Conservation (phyloP, 2,329 filamentous ascomycete species). For the Aspergillus sp. region DNA sequence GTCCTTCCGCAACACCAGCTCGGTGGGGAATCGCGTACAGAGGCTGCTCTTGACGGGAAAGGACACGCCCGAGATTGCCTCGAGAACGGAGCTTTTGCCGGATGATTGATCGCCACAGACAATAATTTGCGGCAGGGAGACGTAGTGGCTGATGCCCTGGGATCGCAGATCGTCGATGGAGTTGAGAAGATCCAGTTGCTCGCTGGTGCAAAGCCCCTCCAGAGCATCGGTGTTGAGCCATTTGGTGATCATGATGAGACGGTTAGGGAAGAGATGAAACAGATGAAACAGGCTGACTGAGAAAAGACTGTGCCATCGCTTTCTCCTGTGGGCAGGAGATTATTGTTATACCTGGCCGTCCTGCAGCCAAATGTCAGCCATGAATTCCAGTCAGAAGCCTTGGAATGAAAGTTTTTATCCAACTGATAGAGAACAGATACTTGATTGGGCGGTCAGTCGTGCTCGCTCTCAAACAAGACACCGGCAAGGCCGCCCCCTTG, state of each 20-base stretch:
- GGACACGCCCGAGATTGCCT: slow-evolving; percentile 58
- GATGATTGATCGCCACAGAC: slow-evolving; percentile 62
- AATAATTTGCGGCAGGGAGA: slow-evolving; percentile 57
- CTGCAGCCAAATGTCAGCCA: too few relatives aligned
- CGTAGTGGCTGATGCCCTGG: slow-evolving; percentile 46
- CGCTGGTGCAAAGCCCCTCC: slow-evolving; percentile 27
- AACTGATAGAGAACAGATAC: too few relatives aligned
- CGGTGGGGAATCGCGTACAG: slow-evolving; percentile 60
- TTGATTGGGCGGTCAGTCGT: too few relatives aligned
- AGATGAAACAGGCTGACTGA: too few relatives aligned
- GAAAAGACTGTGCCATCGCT: too few relatives aligned
- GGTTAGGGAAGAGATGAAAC: too few relatives aligned
- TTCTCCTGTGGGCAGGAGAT: too few relatives aligned
- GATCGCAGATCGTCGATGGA: slow-evolving; percentile 53
- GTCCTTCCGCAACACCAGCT: slow-evolving; percentile 48
- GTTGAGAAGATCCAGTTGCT: slow-evolving; percentile 55
- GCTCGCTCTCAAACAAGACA: too few relatives aligned
- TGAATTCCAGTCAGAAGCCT: too few relatives aligned
- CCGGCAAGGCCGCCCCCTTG: too few relatives aligned
- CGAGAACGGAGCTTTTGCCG: slow-evolving; percentile 58
- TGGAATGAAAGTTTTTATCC: too few relatives aligned
- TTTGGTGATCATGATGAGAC: slow-evolving; percentile 5
- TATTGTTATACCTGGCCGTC: too few relatives aligned
- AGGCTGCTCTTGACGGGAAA: slow-evolving; percentile 58
- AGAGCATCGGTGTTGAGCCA: slow-evolving; percentile 9